These are phyloP conservation scores for Aspergillus tubingensis DNA, from an alignment of 2,329 filamentous ascomycete genomes.

Conservation along the genomic window DNA sequence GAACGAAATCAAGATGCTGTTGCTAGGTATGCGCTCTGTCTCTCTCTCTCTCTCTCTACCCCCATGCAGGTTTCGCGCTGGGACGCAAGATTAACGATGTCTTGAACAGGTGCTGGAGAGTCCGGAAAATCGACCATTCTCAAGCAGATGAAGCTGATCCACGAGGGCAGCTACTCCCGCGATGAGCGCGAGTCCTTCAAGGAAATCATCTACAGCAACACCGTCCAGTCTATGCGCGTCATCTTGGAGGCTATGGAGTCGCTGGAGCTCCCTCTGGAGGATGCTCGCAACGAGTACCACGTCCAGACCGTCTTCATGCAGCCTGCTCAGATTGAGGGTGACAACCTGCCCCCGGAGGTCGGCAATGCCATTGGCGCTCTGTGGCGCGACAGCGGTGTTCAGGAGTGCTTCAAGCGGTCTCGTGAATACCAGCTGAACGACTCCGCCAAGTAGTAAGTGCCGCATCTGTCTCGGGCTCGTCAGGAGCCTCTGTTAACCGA, in stretches of 20 bases:
- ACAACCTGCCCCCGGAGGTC: constrained; percentile 90
- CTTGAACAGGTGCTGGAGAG: constrained; percentile 81
- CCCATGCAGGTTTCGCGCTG: background rate
- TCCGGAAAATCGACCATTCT: constrained; percentile 92
- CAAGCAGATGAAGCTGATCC: constrained; percentile 99
- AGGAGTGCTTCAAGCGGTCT: constrained; percentile 93
- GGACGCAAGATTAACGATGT: constrained; percentile 19
- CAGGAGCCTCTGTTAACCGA: constrained; percentile 35
- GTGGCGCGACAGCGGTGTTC: constrained; percentile 90
- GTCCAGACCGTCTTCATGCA: constrained; percentile 99
- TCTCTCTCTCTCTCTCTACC: background rate
- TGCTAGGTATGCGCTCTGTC: constrained; percentile 71
- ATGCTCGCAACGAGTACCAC: constrained; percentile 92
- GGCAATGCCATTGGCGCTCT: constrained; percentile 88
- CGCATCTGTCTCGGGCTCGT: background rate
- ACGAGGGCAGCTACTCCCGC: constrained; percentile 97
- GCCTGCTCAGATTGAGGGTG: constrained; percentile 92
- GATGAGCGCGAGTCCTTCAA: constrained; percentile 74
- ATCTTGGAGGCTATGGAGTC: constrained; percentile 70
- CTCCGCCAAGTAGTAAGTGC: constrained; percentile 86
- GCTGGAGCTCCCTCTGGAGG: constrained; percentile 77
- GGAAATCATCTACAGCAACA: constrained; percentile 73
- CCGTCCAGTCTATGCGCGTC: constrained; percentile 69
- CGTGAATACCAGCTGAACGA: constrained; percentile 96
- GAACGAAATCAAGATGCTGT: constrained; percentile 99